These are phyloP conservation scores for Fusarium avenaceum DNA, from an alignment of 2,329 filamentous ascomycete genomes.

Conservation along the genomic window DNA sequence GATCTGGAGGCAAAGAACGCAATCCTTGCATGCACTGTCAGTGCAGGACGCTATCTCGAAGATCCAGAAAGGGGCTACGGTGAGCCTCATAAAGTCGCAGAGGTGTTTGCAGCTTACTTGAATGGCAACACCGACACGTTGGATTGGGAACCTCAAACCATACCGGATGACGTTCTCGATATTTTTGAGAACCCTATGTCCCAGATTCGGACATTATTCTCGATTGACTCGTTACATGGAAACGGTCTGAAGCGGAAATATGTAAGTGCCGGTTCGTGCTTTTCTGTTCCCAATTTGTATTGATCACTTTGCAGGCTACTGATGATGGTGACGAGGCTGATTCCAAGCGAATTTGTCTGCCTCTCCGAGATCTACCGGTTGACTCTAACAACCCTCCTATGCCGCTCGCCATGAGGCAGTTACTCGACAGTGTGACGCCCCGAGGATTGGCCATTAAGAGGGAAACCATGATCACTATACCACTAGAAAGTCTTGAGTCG, in stretches of 20 bases:
- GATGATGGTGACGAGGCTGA: slow-evolving; percentile 55
- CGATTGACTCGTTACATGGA: slow-evolving; percentile 36
- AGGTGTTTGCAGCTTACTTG: slow-evolving; percentile 62
- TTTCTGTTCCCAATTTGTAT: not conserved
- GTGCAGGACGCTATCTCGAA: slow-evolving; percentile 56
- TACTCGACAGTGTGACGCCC: slow-evolving; percentile 47
- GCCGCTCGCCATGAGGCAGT: slow-evolving; percentile 50
- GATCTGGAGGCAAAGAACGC: slow-evolving; percentile 63
- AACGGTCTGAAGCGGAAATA: slow-evolving; percentile 63
- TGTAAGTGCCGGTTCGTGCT: slow-evolving; percentile 54
- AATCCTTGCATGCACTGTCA: slow-evolving; percentile 56
- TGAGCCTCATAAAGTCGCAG: slow-evolving; percentile 63
- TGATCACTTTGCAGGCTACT: slow-evolving; percentile 11
- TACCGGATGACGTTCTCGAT: slow-evolving; percentile 66
- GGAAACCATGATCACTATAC: slow-evolving; percentile 48
- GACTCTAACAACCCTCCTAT: slow-evolving; percentile 52
- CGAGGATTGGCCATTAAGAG: slow-evolving; percentile 30
- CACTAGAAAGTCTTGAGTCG: slow-evolving; percentile 55
- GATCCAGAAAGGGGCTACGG: slow-evolving; percentile 57
- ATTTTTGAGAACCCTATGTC: slow-evolving; percentile 59
- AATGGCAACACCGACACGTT: slow-evolving; percentile 55
- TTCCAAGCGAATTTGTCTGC: slow-evolving; percentile 50
- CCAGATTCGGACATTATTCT: slow-evolving; percentile 49
- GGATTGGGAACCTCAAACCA: slow-evolving; percentile 61
- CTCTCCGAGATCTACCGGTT: slow-evolving; percentile 35